phyloP scores from a whole-genome alignment of 2,329 filamentous ascomycete species.

The Polychaeton citri region DNA sequence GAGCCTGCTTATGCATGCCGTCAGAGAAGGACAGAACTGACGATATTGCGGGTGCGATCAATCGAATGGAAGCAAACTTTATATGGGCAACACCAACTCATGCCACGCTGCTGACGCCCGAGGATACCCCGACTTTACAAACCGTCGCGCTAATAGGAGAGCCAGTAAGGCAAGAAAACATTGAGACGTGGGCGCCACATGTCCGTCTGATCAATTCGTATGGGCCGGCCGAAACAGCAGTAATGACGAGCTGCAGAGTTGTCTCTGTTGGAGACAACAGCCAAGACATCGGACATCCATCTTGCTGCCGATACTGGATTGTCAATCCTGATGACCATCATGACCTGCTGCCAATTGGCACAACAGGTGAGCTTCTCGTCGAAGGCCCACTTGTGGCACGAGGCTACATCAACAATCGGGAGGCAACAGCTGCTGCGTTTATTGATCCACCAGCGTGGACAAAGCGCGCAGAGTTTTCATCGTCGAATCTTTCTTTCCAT shows the following conservation, averaged over 20 bases:
- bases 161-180: constrained; percentile 1
- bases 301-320: constrained; percentile 16
- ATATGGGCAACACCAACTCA: constrained; percentile 3
- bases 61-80: constrained; percentile 4
- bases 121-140: constrained; percentile 2
- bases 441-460: constrained; percentile 16
- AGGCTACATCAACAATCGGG: constrained; percentile 27
- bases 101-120: constrained; percentile 4
- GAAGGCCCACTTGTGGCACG: constrained; percentile 33
- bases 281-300: constrained; percentile 2
- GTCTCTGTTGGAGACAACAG: constrained; percentile 1
- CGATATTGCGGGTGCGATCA: constrained; percentile 4
- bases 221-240: constrained; percentile 9
- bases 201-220: constrained; percentile 2
- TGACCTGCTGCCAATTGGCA: constrained; percentile 25
- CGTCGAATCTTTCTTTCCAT: constrained; percentile 1
- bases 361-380: constrained; percentile 34
- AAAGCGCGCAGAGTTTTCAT: constrained; percentile 4
- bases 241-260: too few relatives aligned
- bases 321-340: constrained; percentile 16
- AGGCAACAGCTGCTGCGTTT: constrained; percentile 19
- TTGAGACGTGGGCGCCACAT: constrained; percentile 1
- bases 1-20: constrained; percentile 11
- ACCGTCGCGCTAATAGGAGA: constrained; percentile 3
- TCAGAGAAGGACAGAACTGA: constrained; percentile 8